Evolutionary conservation across 495 filamentous ascomycete species (phyloP).

Genomic region (Trichoderma virens): DNA sequence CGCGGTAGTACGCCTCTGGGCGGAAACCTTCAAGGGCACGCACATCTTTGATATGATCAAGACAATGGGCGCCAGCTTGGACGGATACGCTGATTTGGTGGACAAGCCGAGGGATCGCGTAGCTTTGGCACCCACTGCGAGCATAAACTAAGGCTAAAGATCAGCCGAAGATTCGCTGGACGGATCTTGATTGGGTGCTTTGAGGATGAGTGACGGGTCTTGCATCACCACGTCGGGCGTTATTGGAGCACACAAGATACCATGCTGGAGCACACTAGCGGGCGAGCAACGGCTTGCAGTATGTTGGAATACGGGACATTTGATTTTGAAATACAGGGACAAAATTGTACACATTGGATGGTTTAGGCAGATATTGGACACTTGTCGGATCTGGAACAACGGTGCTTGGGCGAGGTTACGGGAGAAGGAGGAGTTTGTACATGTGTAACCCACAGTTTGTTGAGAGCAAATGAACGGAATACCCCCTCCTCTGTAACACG

Average conservation of each 20-base stretch:
- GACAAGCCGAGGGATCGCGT: slow-evolving; percentile 44
- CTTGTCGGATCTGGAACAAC: background rate
- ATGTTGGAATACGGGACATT: background rate
- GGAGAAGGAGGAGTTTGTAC: background rate
- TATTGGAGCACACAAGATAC: background rate
- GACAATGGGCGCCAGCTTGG: slow-evolving; percentile 53
- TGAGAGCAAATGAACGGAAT: background rate
- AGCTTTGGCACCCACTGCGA: background rate
- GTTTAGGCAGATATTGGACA: background rate
- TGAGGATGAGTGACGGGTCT: background rate
- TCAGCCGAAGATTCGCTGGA: background rate
- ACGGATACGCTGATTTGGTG: slow-evolving; percentile 57
- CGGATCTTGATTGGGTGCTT: background rate
- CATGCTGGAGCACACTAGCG: background rate
- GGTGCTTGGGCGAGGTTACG: background rate
- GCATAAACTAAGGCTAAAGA: background rate
- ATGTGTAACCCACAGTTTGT: background rate
- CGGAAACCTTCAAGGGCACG: slow-evolving; percentile 57
- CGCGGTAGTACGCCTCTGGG: slow-evolving; percentile 59
- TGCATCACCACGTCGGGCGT: background rate
- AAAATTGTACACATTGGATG: background rate
- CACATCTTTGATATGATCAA: slow-evolving; percentile 62
- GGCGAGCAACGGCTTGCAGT: background rate
- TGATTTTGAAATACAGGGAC: background rate
- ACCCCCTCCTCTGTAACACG: background rate